These are phyloP conservation scores for Tylopilus sp. DNA, from an alignment of 1,284 basidiomycete genomes.

Conservation along the genomic window DNA sequence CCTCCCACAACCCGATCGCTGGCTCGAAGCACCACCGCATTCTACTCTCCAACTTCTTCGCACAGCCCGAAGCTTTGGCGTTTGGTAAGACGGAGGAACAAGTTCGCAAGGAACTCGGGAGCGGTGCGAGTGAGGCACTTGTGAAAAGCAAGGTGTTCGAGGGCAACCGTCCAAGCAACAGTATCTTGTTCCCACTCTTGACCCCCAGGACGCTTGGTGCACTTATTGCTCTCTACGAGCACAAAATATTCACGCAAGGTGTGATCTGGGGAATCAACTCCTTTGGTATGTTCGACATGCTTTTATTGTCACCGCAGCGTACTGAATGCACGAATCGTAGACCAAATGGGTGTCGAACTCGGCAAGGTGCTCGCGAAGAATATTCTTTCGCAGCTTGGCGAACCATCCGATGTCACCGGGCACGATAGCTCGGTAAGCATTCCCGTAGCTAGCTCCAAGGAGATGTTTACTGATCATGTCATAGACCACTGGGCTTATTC, in stretches of 20 bases:
- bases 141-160: constrained; percentile 99
- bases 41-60: constrained; percentile 97
- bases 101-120: constrained; percentile 86
- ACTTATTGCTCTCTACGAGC: constrained; percentile 94
- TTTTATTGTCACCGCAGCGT: neutral
- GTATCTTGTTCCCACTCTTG: constrained; percentile 93
- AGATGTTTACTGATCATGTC: constrained; percentile 23
- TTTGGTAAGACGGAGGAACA: constrained; percentile 97
- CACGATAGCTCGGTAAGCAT: constrained; percentile 91
- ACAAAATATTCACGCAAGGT: constrained; percentile 99
- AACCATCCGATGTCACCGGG: constrained; percentile 85
- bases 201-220: constrained; percentile 93
- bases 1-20: constrained; percentile 92
- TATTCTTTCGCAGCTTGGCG: constrained; percentile 89
- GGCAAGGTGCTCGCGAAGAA: constrained; percentile 98
- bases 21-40: constrained; percentile 96
- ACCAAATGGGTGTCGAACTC: constrained; percentile 97
- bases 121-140: constrained; percentile 82
- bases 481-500: constrained; percentile 92
- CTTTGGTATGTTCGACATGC: constrained; percentile 69
- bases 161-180: constrained; percentile 98
- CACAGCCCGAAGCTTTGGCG: constrained; percentile 96
- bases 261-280: constrained; percentile 99
- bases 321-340: constrained; percentile 47
- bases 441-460: neutral